Conservation (phyloP, 257 asterid genomes). For the Rauvolfia tetraphylla region DNA sequence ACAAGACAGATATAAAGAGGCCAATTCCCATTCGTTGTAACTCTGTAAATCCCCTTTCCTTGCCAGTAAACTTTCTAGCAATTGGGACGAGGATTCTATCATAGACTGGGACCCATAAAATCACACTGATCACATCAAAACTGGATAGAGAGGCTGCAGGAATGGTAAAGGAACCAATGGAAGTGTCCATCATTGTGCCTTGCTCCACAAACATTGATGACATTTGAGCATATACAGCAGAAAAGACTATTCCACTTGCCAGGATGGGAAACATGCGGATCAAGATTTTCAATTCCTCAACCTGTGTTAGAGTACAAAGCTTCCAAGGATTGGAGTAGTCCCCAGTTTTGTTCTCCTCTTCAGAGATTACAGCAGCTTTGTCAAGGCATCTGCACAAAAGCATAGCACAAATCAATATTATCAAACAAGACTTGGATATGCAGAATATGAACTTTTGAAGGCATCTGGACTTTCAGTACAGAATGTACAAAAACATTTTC, state of each 20-base stretch:
- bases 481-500: not conserved
- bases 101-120: slow-evolving; percentile 83
- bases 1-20: slow-evolving; percentile 53
- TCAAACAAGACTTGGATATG: not conserved
- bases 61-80: slow-evolving; percentile 65
- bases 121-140: slow-evolving; percentile 77
- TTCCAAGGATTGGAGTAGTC: slow-evolving; percentile 71
- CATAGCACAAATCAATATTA: not conserved
- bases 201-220: slow-evolving; percentile 92
- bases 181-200: slow-evolving; percentile 85
- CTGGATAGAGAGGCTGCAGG: slow-evolving; percentile 89
- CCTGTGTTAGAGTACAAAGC: slow-evolving; percentile 86
- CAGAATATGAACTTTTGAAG: not conserved
- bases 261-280: slow-evolving; percentile 91
- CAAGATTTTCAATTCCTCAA: slow-evolving; percentile 77
- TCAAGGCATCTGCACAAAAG: slow-evolving; percentile 69
- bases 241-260: slow-evolving; percentile 88
- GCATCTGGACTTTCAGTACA: not conserved
- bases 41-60: slow-evolving; percentile 67
- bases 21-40: slow-evolving; percentile 90
- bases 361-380: slow-evolving; percentile 65
- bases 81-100: slow-evolving; percentile 72
- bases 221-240: slow-evolving; percentile 90
- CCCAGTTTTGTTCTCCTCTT: slow-evolving; percentile 42
- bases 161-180: slow-evolving; percentile 70